A percentile compares a stretch with the other conserved stretches of the same genome.
phyloP scores from a whole-genome alignment of 495 filamentous ascomycete species.

The Tirmania nivea region DNA sequence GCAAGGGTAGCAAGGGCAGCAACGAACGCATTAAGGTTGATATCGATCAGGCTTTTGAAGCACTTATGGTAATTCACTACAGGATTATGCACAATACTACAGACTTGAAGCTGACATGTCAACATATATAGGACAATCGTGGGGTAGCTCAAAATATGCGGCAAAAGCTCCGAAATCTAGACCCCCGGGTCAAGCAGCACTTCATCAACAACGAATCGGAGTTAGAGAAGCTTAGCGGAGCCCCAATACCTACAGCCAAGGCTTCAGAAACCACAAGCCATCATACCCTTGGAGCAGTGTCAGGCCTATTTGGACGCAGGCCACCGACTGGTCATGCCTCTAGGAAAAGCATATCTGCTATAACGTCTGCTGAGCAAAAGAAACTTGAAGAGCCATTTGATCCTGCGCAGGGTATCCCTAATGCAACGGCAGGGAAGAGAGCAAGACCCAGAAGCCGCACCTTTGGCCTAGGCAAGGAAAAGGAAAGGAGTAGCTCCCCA shows the following conservation, averaged over 20 bases:
- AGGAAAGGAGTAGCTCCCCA: constrained; percentile 10
- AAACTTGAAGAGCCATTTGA: constrained; percentile 4
- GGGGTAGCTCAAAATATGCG: constrained; percentile 66
- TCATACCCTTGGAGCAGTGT: constrained; percentile 12
- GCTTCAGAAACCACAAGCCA: constrained; percentile 1
- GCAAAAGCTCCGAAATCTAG: constrained; percentile 77
- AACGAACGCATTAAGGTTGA: constrained; percentile 15
- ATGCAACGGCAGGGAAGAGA: constrained; percentile 29
- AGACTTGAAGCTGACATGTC: too few species aligned
- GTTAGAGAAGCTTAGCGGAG: constrained; percentile 20
- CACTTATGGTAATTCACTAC: constrained; percentile 2
- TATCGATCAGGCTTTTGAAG: constrained; percentile 19
- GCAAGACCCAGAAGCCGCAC: constrained; percentile 22
- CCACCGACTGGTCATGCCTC: constrained; percentile 49
- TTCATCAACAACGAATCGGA: constrained; percentile 64
- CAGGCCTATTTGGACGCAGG: constrained; percentile 30
- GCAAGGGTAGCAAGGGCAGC: constrained; percentile 1
- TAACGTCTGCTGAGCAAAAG: constrained; percentile 17
- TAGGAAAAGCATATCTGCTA: constrained; percentile 31
- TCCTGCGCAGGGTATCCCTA: not conserved
- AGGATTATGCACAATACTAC: too few species aligned
- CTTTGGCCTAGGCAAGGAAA: constrained; percentile 24
- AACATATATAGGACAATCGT: constrained; percentile 9
- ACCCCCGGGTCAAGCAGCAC: constrained; percentile 76
- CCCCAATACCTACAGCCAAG: constrained; percentile 1